These are phyloP conservation scores for Ulmus americana DNA, from an alignment of 331 rosid genomes.

Conservation along the genomic window DNA sequence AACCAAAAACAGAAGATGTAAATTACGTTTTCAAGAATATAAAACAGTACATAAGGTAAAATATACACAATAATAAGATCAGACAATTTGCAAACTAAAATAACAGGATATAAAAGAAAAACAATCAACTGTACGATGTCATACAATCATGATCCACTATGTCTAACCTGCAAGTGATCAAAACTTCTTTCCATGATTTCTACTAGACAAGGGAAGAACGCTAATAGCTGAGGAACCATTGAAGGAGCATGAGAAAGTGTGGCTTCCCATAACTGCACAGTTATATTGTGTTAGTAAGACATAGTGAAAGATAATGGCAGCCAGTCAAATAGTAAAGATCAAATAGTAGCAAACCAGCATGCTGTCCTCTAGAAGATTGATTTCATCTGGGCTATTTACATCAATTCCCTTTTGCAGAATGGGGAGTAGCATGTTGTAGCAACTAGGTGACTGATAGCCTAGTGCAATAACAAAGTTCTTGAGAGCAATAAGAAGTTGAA, in stretches of 20 bases:
- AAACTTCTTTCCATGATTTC: conserved; percentile 84
- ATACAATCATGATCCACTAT: conserved; percentile 20
- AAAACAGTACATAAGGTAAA: background rate
- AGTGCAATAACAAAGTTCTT: conserved; percentile 85
- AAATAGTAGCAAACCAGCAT: conserved; percentile 65
- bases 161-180: conserved; percentile 86
- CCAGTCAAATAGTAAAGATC: conserved; percentile 10
- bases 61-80: background rate
- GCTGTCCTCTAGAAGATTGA: conserved; percentile 94
- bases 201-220: conserved; percentile 68
- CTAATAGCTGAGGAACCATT: conserved; percentile 74
- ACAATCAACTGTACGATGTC: background rate
- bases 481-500: conserved; percentile 89
- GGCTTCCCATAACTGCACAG: conserved; percentile 92
- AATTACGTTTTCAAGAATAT: too few species aligned
- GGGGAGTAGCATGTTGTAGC: conserved; percentile 77
- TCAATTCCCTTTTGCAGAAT: conserved; percentile 78
- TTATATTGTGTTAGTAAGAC: conserved; percentile 25
- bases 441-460: conserved; percentile 73
- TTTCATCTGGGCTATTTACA: conserved; percentile 82
- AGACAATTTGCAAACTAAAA: conserved; percentile 3
- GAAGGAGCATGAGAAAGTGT: conserved; percentile 91
- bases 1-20: background rate
- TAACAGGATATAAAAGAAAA: background rate
- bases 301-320: conserved; percentile 13